Evolutionary conservation across 1,284 basidiomycete genomes (phyloP).

Genomic region (Ceratobasidium theobromae): DNA sequence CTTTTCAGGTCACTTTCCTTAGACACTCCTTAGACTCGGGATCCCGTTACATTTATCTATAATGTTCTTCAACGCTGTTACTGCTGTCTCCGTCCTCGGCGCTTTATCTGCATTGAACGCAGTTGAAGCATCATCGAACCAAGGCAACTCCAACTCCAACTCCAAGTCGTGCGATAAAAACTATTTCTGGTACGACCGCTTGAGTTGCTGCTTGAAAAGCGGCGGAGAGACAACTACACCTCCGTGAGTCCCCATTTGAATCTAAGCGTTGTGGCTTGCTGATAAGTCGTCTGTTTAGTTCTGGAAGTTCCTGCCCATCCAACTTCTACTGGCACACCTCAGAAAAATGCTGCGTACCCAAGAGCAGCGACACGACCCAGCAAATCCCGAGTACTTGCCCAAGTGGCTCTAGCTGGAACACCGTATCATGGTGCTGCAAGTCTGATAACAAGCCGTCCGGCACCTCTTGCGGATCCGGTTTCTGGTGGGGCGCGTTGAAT

Average conservation of each 20-base stretch:
- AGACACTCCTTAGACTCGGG: background rate
- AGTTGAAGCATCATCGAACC: background rate
- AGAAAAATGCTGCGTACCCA: constrained; percentile 54
- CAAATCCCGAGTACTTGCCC: constrained; percentile 4
- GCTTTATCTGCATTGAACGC: background rate
- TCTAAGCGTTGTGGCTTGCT: background rate
- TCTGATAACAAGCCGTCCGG: background rate
- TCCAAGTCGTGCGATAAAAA: constrained; percentile 1
- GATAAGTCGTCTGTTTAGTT: background rate
- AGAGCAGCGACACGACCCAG: constrained; percentile 9
- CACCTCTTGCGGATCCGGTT: constrained; percentile 11
- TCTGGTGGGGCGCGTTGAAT: constrained; percentile 17
- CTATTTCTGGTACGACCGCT: constrained; percentile 23
- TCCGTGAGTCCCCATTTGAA: background rate
- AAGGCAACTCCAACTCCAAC: background rate
- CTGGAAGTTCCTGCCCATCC: constrained; percentile 34
- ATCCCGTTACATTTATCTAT: background rate
- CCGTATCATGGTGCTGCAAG: constrained; percentile 17
- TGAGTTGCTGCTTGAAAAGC: constrained; percentile 20
- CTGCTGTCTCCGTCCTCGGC: background rate
- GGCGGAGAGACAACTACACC: constrained; percentile 2
- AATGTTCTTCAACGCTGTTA: background rate
- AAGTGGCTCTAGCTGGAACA: background rate
- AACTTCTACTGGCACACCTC: constrained; percentile 45
- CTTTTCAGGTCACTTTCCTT: background rate